Conservation (phyloP, 1,284 basidiomycete species). For the Ganoderma sinense region DNA sequence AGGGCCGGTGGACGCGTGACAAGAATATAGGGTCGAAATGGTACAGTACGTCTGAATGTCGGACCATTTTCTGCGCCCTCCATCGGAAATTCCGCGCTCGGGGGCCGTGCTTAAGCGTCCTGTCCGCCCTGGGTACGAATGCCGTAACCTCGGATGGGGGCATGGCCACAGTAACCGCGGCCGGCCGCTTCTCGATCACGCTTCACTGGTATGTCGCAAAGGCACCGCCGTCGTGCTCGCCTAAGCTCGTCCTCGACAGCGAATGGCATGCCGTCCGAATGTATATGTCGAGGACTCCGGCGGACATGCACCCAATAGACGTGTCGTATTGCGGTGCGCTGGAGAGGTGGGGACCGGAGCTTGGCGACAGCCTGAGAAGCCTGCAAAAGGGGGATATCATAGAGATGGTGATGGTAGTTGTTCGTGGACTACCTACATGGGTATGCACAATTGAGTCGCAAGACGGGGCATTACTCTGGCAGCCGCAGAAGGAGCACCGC, state of each 20-base stretch:
- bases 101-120: neutral
- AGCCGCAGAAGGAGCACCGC: neutral
- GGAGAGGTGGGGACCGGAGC: neutral
- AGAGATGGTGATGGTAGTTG: neutral
- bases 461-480: neutral
- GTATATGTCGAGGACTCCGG: neutral
- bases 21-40: no score
- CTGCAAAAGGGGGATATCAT: neutral
- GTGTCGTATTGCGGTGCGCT: neutral
- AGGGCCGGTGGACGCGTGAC: no score
- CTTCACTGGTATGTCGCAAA: neutral
- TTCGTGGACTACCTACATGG: neutral
- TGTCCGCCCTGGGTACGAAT: neutral
- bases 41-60: no score
- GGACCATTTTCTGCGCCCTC: neutral
- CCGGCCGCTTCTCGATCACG: neutral
- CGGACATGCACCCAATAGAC: neutral
- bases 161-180: neutral
- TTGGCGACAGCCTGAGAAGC: neutral
- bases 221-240: neutral
- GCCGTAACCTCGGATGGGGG: neutral
- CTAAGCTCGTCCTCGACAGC: neutral
- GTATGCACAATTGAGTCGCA: neutral
- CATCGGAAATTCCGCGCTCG: neutral
- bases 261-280: neutral